Evolutionary conservation across 2,329 filamentous ascomycete species (phyloP), one percentile per base, ranked within the genome.

Genomic region (Leptographium radiaticola): DNA sequence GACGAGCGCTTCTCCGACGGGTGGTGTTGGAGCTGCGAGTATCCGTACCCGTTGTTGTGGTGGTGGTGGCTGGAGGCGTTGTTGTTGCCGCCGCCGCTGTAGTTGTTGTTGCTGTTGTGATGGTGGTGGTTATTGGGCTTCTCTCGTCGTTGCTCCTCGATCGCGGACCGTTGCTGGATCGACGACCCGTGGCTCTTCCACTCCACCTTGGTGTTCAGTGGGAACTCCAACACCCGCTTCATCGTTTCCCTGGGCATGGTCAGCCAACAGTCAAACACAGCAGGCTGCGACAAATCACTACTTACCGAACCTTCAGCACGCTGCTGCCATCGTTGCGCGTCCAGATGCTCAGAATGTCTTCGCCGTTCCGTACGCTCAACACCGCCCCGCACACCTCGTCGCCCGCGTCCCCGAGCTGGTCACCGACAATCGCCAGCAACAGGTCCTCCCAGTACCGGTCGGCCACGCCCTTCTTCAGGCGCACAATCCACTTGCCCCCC

Each of bases 291-390:
- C 18, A 36, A n/a, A 9, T 30, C 18, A 12, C 15, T 43, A 70
- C 82, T 62, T 79, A 95, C 86, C 91, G 84, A 64, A 98, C 95
- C 75, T 95, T 96, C 62, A 97, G 86, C 68, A 96, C 94, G 63
- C 89, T 84, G 58, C 89, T 89, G 46, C 89, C 91, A 64, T 95
- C 88, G 63, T 88, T 93, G 68, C 89, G 87, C 53, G 90, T 95
- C 93, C 93, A 98, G 66, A 98, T 89, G 71, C 89, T 96, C 68
- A 98, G 78, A 58, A 97, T 94, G 66, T 98, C 93, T 71, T 98
- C 93, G 45, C 90, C 91, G 64, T 90, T 95, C 58, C 93, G 80
- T 59, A 98, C 87, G 67, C 90, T 97, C 45, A 98, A 77, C 34
- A 98, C 93, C 53, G 87, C 89, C 56, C 93, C 93, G 65, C 91